phyloP scores from a whole-genome alignment of 306 rosid genomes.

The Rosa rugosa region DNA sequence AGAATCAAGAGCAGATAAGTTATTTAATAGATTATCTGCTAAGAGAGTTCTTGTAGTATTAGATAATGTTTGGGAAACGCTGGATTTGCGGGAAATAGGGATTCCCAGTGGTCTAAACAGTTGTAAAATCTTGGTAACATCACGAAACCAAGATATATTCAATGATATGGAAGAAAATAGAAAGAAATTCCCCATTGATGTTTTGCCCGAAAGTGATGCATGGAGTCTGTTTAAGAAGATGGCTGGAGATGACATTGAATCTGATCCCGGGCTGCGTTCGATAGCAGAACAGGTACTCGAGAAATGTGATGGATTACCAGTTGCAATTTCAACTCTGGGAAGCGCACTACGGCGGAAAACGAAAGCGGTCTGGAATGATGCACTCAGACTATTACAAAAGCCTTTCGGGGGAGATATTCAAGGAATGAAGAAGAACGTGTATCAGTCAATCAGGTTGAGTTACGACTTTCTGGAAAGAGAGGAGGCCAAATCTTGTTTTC shows the following conservation, averaged over 20 bases:
- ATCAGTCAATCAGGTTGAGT: background rate
- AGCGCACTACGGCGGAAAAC: background rate
- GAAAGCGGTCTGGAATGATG: background rate
- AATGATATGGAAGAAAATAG: background rate
- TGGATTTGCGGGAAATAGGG: background rate
- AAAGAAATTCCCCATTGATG: background rate
- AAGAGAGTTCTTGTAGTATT: background rate
- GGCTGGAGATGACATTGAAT: background rate
- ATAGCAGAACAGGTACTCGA: background rate
- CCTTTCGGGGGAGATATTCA: background rate
- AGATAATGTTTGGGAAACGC: background rate
- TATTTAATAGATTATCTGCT: background rate
- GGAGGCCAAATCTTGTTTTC: conserved; percentile 1
- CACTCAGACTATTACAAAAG: background rate
- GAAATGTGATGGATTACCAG: background rate
- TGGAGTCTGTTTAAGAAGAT: background rate
- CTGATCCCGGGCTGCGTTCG: background rate
- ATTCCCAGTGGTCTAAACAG: background rate
- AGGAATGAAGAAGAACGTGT: background rate
- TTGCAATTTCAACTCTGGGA: background rate
- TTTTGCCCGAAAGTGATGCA: background rate
- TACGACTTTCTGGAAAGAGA: background rate
- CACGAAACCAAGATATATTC: background rate
- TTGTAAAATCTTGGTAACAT: background rate
- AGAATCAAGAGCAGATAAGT: background rate